phyloP scores from a whole-genome alignment of 1,284 basidiomycete species.

The Schizophyllum amplum region DNA sequence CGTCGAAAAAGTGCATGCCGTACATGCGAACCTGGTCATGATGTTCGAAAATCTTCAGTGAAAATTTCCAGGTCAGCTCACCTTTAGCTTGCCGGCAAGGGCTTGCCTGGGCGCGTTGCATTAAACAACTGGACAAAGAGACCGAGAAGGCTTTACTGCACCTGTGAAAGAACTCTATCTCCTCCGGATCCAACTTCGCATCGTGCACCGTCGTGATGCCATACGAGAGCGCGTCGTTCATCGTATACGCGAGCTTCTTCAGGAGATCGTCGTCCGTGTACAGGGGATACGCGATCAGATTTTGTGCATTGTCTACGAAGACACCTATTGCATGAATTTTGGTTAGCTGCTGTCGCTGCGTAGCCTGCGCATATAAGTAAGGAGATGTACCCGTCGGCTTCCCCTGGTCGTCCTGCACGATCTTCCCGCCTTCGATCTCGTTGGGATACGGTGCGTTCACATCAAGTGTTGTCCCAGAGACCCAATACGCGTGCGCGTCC shows the following conservation, averaged over 20 bases:
- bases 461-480: conserved; percentile 56
- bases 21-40: conserved; percentile 57
- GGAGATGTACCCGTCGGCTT: conserved; percentile 67
- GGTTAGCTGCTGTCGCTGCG: too few relatives aligned
- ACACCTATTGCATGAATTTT: too few relatives aligned
- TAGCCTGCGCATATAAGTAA: too few relatives aligned
- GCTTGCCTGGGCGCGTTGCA: conserved; percentile 40
- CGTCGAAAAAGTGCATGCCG: conserved; percentile 66
- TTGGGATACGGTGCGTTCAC: conserved; percentile 52
- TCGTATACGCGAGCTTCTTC: conserved; percentile 55
- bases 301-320: conserved; percentile 67
- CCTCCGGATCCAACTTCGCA: conserved; percentile 62
- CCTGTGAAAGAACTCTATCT: conserved; percentile 70
- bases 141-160: conserved; percentile 19
- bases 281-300: conserved; percentile 52
- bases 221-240: conserved; percentile 56
- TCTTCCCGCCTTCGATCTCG: conserved; percentile 71
- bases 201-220: conserved; percentile 84
- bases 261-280: conserved; percentile 59
- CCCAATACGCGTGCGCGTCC: conserved; percentile 87
- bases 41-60: conserved; percentile 3
- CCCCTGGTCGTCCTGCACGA: conserved; percentile 61
- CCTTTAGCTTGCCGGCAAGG: conserved; percentile 50
- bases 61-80: conserved; percentile 38
- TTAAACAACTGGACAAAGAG: conserved; percentile 6